phyloP scores from a whole-genome alignment of 2,329 filamentous ascomycete species.

The Neoscytalidium dimidiatum region DNA sequence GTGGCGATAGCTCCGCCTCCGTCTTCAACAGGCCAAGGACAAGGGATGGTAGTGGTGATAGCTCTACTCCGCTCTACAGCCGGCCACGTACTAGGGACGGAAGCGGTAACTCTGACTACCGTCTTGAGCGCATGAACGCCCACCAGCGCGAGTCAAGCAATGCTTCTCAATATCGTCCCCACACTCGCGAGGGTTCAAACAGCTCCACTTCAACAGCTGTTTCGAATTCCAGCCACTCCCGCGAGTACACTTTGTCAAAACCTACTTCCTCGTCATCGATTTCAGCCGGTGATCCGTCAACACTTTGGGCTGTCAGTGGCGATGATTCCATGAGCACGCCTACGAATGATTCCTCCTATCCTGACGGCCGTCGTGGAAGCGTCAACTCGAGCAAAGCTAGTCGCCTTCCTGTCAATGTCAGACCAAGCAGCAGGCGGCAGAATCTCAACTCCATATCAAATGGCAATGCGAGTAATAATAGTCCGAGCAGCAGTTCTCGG shows the following conservation, averaged over 20 bases:
- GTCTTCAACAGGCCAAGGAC: slow-evolving; percentile 2
- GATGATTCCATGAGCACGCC: slow-evolving; percentile 10
- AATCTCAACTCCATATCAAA: neutral
- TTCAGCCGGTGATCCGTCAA: neutral
- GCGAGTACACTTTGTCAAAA: slow-evolving; percentile 7
- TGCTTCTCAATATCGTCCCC: slow-evolving; percentile 5
- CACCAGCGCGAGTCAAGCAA: slow-evolving; percentile 5
- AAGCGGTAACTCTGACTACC: slow-evolving; percentile 11
- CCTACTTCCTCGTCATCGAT: slow-evolving; percentile 5
- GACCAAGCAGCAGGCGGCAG: slow-evolving; percentile 7
- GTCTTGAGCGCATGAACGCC: neutral
- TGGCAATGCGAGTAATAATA: neutral
- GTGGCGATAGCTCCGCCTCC: slow-evolving; percentile 6
- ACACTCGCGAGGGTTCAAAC: slow-evolving; percentile 12
- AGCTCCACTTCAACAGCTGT: slow-evolving; percentile 5
- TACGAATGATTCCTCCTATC: neutral
- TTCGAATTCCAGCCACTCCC: slow-evolving; percentile 6
- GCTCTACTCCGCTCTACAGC: slow-evolving; percentile 2
- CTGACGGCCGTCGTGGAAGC: slow-evolving; percentile 7
- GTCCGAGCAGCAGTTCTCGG: slow-evolving; percentile 1
- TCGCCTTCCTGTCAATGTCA: slow-evolving; percentile 15
- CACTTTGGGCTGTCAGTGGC: slow-evolving; percentile 6
- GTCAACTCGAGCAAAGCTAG: slow-evolving; percentile 2
- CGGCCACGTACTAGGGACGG: slow-evolving; percentile 14
- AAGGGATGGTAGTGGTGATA: slow-evolving; percentile 15